Percentiles rank a stretch among this genome's conserved stretches.
These are phyloP conservation scores for Xylariaceae sp. DNA, from an alignment of 2,329 filamentous ascomycete genomes.

Conservation along the genomic window DNA sequence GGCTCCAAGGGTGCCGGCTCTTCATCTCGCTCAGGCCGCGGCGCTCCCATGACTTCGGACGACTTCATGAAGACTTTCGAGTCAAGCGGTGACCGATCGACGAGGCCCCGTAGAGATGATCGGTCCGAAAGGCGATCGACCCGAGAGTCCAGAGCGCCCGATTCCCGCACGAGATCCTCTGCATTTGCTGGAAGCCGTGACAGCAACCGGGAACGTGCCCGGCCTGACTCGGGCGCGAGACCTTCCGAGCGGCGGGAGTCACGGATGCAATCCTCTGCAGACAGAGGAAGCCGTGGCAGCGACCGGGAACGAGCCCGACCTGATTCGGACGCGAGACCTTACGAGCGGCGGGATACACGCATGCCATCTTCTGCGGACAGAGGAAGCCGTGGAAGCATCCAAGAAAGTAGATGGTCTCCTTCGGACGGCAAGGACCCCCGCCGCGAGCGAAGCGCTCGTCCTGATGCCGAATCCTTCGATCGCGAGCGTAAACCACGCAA, in stretches of 20 bases:
- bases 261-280: no score
- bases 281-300: neutral
- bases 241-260: no score
- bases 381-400: no score
- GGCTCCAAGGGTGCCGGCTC: neutral
- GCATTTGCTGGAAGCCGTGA: neutral
- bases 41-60: conserved; percentile 2
- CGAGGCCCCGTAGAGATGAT: neutral
- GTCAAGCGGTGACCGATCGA: neutral
- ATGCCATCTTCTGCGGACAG: neutral
- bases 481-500: neutral
- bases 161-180: neutral
- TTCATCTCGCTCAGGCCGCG: neutral
- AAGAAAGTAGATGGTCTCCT: no score
- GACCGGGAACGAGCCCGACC: neutral
- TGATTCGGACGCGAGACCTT: neutral
- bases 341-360: neutral
- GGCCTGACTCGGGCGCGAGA: no score
- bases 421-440: no score
- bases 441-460: no score
- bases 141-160: neutral
- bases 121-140: neutral
- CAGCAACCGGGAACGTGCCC: neutral
- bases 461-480: no score
- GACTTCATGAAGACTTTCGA: conserved; percentile 15